These are phyloP conservation scores for Flaveria ramosissima DNA, from an alignment of 129 eudicot species.

Conservation along the genomic window DNA sequence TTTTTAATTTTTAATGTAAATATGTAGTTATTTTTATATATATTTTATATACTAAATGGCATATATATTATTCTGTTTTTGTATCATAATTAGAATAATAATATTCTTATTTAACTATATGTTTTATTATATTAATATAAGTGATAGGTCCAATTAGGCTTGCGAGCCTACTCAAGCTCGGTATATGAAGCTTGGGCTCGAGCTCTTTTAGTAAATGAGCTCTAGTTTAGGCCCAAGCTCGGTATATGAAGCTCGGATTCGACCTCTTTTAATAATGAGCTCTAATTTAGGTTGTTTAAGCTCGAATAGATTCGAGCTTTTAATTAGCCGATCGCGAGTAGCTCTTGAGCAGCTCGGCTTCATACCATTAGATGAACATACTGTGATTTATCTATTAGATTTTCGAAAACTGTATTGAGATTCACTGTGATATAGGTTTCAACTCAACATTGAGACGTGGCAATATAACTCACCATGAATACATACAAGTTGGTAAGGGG, in stretches of 20 bases:
- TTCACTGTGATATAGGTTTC: conserved; percentile 59
- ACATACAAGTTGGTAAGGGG: conserved; percentile 98
- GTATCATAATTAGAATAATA: neutral
- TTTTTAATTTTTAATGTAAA: neutral
- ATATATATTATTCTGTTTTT: too few relatives aligned
- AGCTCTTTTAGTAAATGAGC: neutral
- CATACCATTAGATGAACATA: conserved; percentile 11
- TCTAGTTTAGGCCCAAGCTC: neutral
- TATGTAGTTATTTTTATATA: neutral
- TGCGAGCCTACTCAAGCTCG: neutral
- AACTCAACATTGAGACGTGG: conserved; percentile 96
- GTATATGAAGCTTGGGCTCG: neutral
- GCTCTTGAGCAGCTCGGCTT: neutral
- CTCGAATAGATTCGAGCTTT: neutral
- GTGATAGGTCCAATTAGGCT: neutral
- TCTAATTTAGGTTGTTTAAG: neutral
- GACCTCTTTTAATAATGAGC: neutral
- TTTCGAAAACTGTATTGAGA: neutral
- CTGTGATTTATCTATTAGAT: conserved; percentile 6
- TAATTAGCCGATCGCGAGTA: neutral
- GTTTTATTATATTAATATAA: neutral
- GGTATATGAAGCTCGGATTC: too few relatives aligned
- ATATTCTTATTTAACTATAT: neutral
- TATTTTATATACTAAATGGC: neutral
- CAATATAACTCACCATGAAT: conserved; percentile 94